Evolutionary conservation across 1,284 basidiomycete species (phyloP).

Genomic region (Fistulinella cinereoalba): DNA sequence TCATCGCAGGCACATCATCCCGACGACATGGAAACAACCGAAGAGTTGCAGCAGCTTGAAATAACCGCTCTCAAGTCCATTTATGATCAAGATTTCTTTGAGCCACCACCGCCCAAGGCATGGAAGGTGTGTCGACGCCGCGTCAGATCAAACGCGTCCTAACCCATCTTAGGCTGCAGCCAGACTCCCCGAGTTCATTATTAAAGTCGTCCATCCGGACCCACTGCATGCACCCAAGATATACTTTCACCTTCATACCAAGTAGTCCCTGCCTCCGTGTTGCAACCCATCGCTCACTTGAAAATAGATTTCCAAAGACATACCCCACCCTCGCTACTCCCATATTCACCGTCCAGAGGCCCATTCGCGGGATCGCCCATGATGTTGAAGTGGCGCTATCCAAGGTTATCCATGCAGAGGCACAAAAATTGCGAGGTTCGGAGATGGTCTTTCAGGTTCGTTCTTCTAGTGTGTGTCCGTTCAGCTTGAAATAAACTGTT

Average conservation of each 20-base stretch:
- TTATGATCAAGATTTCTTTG: slow-evolving; percentile 70
- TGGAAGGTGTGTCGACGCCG: slow-evolving; percentile 63
- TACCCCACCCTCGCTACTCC: slow-evolving; percentile 68
- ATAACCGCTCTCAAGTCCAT: slow-evolving; percentile 76
- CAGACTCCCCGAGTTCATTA: slow-evolving; percentile 68
- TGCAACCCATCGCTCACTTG: neutral
- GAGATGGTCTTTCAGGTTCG: slow-evolving; percentile 74
- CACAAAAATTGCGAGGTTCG: slow-evolving; percentile 56
- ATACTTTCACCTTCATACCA: slow-evolving; percentile 63
- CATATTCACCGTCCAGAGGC: slow-evolving; percentile 64
- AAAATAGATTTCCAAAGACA: slow-evolving; percentile 67
- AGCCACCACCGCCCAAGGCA: slow-evolving; percentile 68
- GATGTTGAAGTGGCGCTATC: slow-evolving; percentile 54
- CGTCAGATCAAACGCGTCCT: slow-evolving; percentile 6
- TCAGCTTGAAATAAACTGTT: slow-evolving; percentile 4
- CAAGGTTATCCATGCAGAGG: slow-evolving; percentile 58
- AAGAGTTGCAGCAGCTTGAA: slow-evolving; percentile 71
- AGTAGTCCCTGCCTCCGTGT: slow-evolving; percentile 42
- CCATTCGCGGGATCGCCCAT: slow-evolving; percentile 53
- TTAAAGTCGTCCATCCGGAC: slow-evolving; percentile 64
- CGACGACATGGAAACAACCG: slow-evolving; percentile 58
- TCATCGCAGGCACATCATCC: slow-evolving; percentile 8
- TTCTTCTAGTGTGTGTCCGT: slow-evolving; percentile 6
- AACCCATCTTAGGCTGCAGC: slow-evolving; percentile 51
- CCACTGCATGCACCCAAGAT: slow-evolving; percentile 51